A percentile compares a stretch with the other conserved stretches of the same genome.
These are phyloP conservation scores for Thymus mandschuricus DNA, from an alignment of 257 asterid species.

Conservation along the genomic window DNA sequence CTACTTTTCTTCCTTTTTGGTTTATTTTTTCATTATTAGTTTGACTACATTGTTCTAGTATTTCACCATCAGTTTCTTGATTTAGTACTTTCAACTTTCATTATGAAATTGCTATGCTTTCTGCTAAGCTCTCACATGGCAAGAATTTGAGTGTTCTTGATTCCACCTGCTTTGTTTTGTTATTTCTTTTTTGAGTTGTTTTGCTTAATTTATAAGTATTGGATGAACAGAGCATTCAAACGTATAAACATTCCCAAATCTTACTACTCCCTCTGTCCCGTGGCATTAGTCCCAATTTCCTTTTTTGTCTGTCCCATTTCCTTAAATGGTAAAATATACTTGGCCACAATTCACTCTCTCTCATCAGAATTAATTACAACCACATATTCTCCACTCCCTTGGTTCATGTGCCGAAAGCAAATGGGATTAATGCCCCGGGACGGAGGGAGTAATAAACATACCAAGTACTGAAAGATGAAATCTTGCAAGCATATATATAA, in stretches of 20 bases:
- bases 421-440: no score
- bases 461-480: neutral
- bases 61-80: conserved; percentile 23
- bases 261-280: no score
- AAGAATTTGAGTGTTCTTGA: conserved; percentile 1
- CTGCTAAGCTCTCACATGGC: conserved; percentile 18
- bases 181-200: neutral
- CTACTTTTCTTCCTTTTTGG: neutral
- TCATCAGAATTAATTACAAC: no score
- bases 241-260: neutral
- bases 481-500: neutral
- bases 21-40: conserved; percentile 4
- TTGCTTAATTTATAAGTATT: conserved; percentile 7
- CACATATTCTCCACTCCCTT: no score
- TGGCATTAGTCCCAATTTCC: no score
- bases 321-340: no score
- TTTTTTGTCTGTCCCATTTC: no score
- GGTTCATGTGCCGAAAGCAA: no score
- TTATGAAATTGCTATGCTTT: neutral
- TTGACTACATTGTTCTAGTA: conserved; percentile 14
- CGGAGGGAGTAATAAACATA: neutral
- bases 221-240: neutral
- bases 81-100: conserved; percentile 10
- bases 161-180: neutral
- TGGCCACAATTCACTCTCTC: no score